Evolutionary conservation across 805 yeast species (phyloP).

Genomic region (Sugiyamaella americana): DNA sequence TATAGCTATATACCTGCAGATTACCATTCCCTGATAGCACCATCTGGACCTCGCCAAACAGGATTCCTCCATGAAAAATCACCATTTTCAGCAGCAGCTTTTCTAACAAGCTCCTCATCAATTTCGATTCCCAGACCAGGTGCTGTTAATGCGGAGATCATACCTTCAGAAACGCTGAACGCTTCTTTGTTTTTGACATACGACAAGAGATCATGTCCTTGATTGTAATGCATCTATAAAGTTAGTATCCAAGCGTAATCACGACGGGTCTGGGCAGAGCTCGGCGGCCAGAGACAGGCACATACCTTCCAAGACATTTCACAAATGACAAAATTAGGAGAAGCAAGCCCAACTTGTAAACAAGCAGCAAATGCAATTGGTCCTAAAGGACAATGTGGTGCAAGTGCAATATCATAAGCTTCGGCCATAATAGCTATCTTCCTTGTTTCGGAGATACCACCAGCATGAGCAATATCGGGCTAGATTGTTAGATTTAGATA

Average conservation of each 20-base stretch:
- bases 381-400: slow-evolving; percentile 31
- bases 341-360: slow-evolving; percentile 24
- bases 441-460: slow-evolving; percentile 29
- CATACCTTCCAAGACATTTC: slow-evolving; percentile 28
- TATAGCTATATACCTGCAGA: not conserved
- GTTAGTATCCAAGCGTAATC: too few species aligned
- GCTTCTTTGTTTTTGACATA: slow-evolving; percentile 23
- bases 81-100: slow-evolving; percentile 16
- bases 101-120: slow-evolving; percentile 24
- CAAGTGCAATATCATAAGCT: slow-evolving; percentile 28
- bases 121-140: slow-evolving; percentile 30
- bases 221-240: slow-evolving; percentile 30
- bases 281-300: too few species aligned
- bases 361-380: slow-evolving; percentile 30
- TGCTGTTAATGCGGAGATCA: slow-evolving; percentile 20
- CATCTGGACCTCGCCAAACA: slow-evolving; percentile 27
- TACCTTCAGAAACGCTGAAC: slow-evolving; percentile 24
- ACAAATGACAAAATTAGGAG: slow-evolving; percentile 24
- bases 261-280: too few species aligned
- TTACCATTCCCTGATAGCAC: slow-evolving; percentile 27
- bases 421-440: slow-evolving; percentile 28
- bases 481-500: too few species aligned
- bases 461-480: slow-evolving; percentile 27
- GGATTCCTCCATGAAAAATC: slow-evolving; percentile 27
- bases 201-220: slow-evolving; percentile 22